These are phyloP conservation scores for Acanthamoeba healyi DNA, from an alignment of 208 protist genomes.

Conservation along the genomic window DNA sequence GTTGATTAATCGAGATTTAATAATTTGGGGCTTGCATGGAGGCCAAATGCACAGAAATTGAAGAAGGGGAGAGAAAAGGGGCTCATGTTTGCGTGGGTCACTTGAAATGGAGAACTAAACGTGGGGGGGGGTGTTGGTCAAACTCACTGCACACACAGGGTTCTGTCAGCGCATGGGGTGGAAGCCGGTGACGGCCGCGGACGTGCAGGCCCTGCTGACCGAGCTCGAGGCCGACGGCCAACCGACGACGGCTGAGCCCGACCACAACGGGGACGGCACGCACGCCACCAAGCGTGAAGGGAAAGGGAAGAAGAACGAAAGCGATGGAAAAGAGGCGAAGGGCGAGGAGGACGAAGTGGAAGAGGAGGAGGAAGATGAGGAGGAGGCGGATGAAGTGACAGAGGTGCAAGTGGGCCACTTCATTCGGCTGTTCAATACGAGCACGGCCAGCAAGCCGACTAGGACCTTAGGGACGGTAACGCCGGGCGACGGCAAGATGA, in stretches of 20 bases:
- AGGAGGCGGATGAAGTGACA: neutral
- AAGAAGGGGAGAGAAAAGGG: no score
- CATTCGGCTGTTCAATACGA: neutral
- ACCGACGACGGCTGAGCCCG: neutral
- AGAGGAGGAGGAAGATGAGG: neutral
- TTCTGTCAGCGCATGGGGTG: slow-evolving; percentile 48
- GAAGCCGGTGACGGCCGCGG: neutral
- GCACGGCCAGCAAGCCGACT: neutral
- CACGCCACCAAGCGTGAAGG: neutral
- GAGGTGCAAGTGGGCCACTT: neutral
- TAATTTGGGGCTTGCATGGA: neutral
- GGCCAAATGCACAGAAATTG: no score
- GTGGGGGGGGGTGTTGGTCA: no score
- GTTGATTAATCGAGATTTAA: neutral
- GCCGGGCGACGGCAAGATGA: neutral
- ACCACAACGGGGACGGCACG: neutral
- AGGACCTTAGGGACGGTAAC: neutral
- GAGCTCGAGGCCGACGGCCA: neutral
- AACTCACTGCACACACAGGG: no score
- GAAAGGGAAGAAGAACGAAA: slow-evolving; percentile 21
- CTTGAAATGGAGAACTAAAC: no score
- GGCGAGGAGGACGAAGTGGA: neutral
- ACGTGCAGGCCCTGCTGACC: neutral
- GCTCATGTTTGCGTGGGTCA: no score
- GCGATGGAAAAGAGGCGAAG: neutral